These are phyloP conservation scores for Juncus effusus DNA, from an alignment of 176 grass and related monocot species.

Conservation along the genomic window DNA sequence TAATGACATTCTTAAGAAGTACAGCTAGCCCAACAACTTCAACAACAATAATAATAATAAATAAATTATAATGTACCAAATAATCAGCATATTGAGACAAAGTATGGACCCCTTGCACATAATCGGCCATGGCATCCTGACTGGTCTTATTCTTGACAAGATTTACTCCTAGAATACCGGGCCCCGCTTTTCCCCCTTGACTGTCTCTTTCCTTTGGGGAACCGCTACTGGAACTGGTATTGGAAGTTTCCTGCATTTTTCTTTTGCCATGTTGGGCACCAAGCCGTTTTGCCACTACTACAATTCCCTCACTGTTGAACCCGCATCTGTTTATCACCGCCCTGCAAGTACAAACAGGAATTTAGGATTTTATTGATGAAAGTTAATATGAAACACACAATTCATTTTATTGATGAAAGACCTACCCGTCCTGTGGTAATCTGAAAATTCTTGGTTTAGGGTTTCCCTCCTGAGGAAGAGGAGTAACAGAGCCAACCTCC, in stretches of 20 bases:
- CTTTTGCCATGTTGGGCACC: conserved; percentile 97
- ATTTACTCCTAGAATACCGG: conserved; percentile 95
- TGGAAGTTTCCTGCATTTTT: conserved; percentile 91
- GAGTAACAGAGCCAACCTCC: conserved; percentile 96
- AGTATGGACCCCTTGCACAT: conserved; percentile 96
- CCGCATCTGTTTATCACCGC: conserved; percentile 84
- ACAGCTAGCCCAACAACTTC: not conserved
- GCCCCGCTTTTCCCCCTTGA: conserved; percentile 92
- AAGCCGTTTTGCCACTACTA: conserved; percentile 89
- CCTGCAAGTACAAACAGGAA: conserved; percentile 33
- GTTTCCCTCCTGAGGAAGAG: conserved; percentile 90
- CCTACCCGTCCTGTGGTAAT: conserved; percentile 67
- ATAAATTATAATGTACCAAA: conserved; percentile 45
- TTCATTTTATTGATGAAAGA: not conserved
- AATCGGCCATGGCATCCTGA: conserved; percentile 92
- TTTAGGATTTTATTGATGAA: conserved; percentile 23
- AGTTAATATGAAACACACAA: not conserved
- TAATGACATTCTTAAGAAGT: not conserved
- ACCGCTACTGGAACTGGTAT: not conserved
- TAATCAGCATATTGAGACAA: conserved; percentile 99
- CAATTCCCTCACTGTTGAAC: conserved; percentile 95
- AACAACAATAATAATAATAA: no score
- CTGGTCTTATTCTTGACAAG: conserved; percentile 95
- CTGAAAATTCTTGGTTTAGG: conserved; percentile 91
- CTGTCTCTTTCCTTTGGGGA: conserved; percentile 41